Evolutionary conservation across 495 filamentous ascomycete genomes (phyloP).

Genomic region (Barbatosphaeria neglecta): DNA sequence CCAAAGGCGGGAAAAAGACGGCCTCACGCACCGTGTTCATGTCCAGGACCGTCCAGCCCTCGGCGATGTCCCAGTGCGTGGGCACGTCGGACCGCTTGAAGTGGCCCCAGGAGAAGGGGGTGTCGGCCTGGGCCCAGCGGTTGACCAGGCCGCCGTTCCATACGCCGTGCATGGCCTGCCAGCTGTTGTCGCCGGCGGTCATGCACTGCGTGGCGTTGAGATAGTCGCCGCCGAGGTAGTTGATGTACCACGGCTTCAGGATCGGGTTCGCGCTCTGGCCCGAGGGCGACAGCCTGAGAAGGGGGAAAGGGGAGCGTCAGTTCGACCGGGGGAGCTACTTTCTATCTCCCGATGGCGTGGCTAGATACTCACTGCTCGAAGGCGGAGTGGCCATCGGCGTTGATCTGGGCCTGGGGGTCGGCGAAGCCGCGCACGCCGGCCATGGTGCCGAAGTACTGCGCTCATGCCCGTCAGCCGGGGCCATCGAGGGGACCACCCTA

Average conservation of each 20-base stretch:
- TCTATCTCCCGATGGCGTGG: too few relatives aligned
- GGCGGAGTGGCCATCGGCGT: conserved; percentile 16
- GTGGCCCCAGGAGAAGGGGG: conserved; percentile 42
- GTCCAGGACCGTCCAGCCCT: conserved; percentile 41
- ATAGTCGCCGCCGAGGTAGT: conserved; percentile 33
- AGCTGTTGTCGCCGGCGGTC: conserved; percentile 38
- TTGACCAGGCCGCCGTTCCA: conserved; percentile 39
- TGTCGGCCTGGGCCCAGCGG: conserved; percentile 40
- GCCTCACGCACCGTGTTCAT: conserved; percentile 43
- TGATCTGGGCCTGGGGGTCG: conserved; percentile 46
- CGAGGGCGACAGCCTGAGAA: conserved; percentile 25
- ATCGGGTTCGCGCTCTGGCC: conserved; percentile 31
- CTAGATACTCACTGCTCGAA: neutral
- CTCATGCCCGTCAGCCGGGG: conserved; percentile 8
- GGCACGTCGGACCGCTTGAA: conserved; percentile 37
- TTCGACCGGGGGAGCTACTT: too few relatives aligned
- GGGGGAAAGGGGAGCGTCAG: too few relatives aligned
- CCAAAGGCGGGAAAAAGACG: too few relatives aligned
- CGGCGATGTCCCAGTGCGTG: conserved; percentile 41
- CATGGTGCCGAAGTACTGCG: conserved; percentile 44
- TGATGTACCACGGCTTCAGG: conserved; percentile 43
- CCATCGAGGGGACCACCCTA: neutral
- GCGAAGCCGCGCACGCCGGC: conserved; percentile 44
- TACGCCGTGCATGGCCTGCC: conserved; percentile 39
- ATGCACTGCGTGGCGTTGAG: conserved; percentile 43